Base-by-base conservation (phyloP, 495 filamentous ascomycete species). In the Rostrohypoxylon terebratum region DNA sequence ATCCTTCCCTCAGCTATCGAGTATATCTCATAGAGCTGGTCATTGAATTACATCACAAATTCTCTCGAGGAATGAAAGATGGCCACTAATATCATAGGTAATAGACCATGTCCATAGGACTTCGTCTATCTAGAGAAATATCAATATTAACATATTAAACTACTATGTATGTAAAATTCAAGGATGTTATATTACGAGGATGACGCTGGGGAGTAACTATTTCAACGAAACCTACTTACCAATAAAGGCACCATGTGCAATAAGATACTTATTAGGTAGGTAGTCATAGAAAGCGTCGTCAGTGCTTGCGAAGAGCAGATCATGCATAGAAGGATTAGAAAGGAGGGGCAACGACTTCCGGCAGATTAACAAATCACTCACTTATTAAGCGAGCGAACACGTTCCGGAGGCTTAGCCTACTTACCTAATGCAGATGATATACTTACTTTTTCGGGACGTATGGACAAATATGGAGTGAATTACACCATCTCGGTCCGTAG, bases 21-120 rank as follows among this genome's bases (percentile, higher is more conserved):
- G 38, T 42, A 50, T 50, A 21, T 2, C 11, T 13, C 8, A 14
- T 20, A n/a, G 10, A 45, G 21, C 73, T 77, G 18, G 71, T 71
- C 33, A 42, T 9, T 42, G 0, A 40, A 53, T 53, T 21, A n/a
- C 21, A 25, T 53, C 13, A 20, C 13, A 28, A 1, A 18, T 18
- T 45, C 20, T 45, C 8, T n/a, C n/a, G n/a, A n/a, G 3, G 3
- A 7, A 4, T 6, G 42, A 4, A 6, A 16, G 16, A 20, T 18
- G 8, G 8, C 10, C 14, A 42, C 5, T 42, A 14, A 42, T 42
- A 42, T 42, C 10, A 42, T 42, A 42, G 5, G 11, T 42, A 4
- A 42, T 4, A 4, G 14, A 42, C 14, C n/a, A 42, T 14, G 38
- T 42, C 13, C 14, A 14, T 14, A 3, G n/a, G 38, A 42, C 13